Evolutionary conservation across 805 yeast species (phyloP), one percentile per base, ranked within the genome.

Genomic region (Zygoascus tannicola): DNA sequence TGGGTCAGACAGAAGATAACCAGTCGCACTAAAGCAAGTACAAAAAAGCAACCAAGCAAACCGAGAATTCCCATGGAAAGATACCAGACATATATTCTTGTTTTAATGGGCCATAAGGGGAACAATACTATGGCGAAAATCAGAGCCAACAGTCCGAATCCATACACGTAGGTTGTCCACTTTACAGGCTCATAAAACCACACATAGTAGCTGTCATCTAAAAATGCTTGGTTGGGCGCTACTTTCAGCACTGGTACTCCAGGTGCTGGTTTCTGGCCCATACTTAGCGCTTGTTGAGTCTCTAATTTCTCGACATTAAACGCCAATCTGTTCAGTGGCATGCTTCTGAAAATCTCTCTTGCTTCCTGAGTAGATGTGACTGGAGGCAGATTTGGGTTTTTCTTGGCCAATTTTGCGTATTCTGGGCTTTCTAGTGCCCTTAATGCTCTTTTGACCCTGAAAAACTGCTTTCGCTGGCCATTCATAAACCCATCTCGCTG

Each of bases 91-190:
- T 92, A 94, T 44, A 73, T 72, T 60, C 94, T 80, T 92, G 92
- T 79, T 64, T 81, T 77, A 32, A 69, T 57, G 22, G 98, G 98
- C 98, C 98, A 92, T 56, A 92, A 72, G 50, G 97, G 98, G 79
- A 86, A 92, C 56, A 83, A 67, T 30, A 84, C 77, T 23, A 81
- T 43, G 1, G 76, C 69, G 52, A 82, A 76, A 3, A 82, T 71
- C 19, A 75, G 81, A 4, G 74, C 75, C 18, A 90, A 64, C 22
- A 82, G 80, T 51, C 83, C 70, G 2, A 80, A 72, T 5, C 85
- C 81, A 54, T 78, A 78, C 30, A 76, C 48, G 21, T 75, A 68
- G 47, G 83, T 75, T 51, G 62, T 75, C 40, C 87, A 81, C 54
- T 78, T 81, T 22, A 83, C 78, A 40, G 83, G 82, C 46, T 75